Conservation (phyloP, 2,329 filamentous ascomycete genomes). For the Didymella pinodella region DNA sequence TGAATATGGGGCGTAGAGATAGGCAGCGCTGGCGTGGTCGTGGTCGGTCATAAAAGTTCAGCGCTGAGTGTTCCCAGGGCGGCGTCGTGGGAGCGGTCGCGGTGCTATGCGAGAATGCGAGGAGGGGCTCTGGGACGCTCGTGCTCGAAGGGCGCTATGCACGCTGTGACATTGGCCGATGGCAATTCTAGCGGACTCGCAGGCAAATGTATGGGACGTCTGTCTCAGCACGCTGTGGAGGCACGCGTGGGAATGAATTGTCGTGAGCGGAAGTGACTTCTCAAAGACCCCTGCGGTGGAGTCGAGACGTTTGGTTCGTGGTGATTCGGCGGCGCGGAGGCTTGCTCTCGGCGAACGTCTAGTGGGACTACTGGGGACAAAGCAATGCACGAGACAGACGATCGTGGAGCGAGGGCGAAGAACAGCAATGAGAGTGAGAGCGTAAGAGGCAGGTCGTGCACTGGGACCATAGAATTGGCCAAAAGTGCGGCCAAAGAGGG, state of each 20-base stretch:
- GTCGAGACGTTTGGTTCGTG: slow-evolving; percentile 30
- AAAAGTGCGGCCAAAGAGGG: slow-evolving; percentile 18
- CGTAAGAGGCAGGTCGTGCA: slow-evolving; percentile 16
- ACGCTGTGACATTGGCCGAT: slow-evolving; percentile 6
- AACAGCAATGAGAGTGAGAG: slow-evolving; percentile 10
- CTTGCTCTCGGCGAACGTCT: slow-evolving; percentile 14
- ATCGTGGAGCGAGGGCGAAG: neutral
- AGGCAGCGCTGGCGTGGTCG: slow-evolving; percentile 32
- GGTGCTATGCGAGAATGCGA: slow-evolving; percentile 20
- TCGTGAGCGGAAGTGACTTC: slow-evolving; percentile 19
- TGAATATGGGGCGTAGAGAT: slow-evolving; percentile 37
- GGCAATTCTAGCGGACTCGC: slow-evolving; percentile 12
- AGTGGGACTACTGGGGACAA: neutral
- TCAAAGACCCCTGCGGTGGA: slow-evolving; percentile 32
- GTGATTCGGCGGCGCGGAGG: slow-evolving; percentile 27
- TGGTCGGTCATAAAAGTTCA: slow-evolving; percentile 37
- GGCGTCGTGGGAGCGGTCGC: slow-evolving; percentile 20
- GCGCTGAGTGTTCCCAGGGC: slow-evolving; percentile 12
- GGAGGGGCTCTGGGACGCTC: slow-evolving; percentile 24
- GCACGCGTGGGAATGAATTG: slow-evolving; percentile 22
- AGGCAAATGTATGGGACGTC: slow-evolving; percentile 6
- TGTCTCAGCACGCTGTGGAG: slow-evolving; percentile 15
- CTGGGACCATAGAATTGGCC: slow-evolving; percentile 17
- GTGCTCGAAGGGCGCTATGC: slow-evolving; percentile 11
- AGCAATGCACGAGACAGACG: neutral